Percentiles rank a stretch among this genome's conserved stretches.
These are phyloP conservation scores for Arachis monticola DNA, from an alignment of 331 rosid genomes.

Conservation along the genomic window DNA sequence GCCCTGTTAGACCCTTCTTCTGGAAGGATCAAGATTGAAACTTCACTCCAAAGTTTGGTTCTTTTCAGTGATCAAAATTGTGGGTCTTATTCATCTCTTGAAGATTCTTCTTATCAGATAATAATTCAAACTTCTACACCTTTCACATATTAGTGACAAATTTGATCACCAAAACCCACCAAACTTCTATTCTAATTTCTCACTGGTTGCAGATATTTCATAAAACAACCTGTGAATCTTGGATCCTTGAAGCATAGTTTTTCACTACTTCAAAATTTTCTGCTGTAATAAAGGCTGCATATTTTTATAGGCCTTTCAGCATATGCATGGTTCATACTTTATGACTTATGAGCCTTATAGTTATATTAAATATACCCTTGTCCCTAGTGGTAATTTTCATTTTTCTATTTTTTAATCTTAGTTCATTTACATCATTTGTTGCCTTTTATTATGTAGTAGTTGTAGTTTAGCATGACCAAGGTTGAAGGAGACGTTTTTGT, in stretches of 20 bases:
- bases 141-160: conserved; percentile 10
- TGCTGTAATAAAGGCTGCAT: conserved; percentile 49
- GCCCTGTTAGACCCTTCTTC: conserved; percentile 58
- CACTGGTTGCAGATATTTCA: conserved; percentile 46
- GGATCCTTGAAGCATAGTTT: conserved; percentile 34
- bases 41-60: background rate
- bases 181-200: conserved; percentile 28
- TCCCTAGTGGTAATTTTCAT: conserved; percentile 4
- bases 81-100: background rate
- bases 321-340: conserved; percentile 4
- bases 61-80: background rate
- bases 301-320: conserved; percentile 53
- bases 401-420: background rate
- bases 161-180: conserved; percentile 17
- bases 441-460: conserved; percentile 17
- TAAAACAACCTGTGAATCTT: conserved; percentile 47
- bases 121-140: conserved; percentile 12
- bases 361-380: background rate
- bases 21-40: conserved; percentile 55
- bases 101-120: conserved; percentile 3
- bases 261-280: conserved; percentile 16
- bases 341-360: conserved; percentile 10
- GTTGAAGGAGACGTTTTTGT: conserved; percentile 73
- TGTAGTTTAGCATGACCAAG: conserved; percentile 37
- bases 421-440: background rate